Conservation (phyloP, 768 basidiomycete genomes). For the Tylopilus rubrobrunneus region DNA sequence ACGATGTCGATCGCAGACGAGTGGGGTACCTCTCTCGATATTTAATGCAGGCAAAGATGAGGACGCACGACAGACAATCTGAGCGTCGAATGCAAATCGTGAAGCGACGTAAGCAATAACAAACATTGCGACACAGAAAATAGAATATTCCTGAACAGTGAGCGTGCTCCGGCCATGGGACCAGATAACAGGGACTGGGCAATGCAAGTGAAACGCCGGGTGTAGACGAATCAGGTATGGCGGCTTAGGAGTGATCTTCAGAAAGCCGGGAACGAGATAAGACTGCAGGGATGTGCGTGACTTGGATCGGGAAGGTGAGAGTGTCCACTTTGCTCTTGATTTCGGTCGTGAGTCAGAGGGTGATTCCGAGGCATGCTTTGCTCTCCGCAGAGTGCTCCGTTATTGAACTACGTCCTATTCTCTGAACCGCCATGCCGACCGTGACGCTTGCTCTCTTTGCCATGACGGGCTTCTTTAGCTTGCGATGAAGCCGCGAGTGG, state of each 20-base stretch:
- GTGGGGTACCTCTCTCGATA: slow-evolving; percentile 52
- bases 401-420: slow-evolving; percentile 9
- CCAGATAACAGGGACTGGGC: slow-evolving; percentile 14
- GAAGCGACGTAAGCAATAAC: slow-evolving; percentile 4
- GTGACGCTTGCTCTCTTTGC: slow-evolving; percentile 49
- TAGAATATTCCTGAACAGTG: too few species aligned
- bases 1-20: slow-evolving; percentile 64
- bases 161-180: slow-evolving; percentile 15
- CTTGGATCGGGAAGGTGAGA: slow-evolving; percentile 16
- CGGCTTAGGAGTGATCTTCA: slow-evolving; percentile 8
- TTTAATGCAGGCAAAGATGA: background rate
- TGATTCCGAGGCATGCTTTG: slow-evolving; percentile 13
- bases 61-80: slow-evolving; percentile 13
- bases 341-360: slow-evolving; percentile 14
- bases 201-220: slow-evolving; percentile 11
- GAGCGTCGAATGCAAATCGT: background rate
- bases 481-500: slow-evolving; percentile 50
- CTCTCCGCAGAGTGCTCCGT: slow-evolving; percentile 1
- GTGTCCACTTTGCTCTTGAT: slow-evolving; percentile 15
- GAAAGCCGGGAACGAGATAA: slow-evolving; percentile 14
- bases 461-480: slow-evolving; percentile 77
- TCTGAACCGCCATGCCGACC: background rate
- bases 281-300: slow-evolving; percentile 15
- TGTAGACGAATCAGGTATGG: slow-evolving; percentile 1
- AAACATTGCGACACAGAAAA: slow-evolving; percentile 2